Evolutionary conservation across 345 rosid species (phyloP).

Genomic region (Stellera chamaejasme): DNA sequence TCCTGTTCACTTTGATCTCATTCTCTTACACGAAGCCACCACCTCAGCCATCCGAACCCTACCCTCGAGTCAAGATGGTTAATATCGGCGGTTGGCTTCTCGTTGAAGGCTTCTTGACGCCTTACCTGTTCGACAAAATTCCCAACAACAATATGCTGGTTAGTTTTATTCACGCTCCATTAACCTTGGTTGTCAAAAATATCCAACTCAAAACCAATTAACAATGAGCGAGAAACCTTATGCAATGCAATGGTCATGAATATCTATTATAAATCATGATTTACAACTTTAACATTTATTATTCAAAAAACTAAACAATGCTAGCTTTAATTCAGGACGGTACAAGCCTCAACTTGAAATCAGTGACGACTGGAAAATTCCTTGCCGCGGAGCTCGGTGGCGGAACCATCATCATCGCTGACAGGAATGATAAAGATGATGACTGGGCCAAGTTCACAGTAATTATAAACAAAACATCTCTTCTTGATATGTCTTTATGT

Average conservation of each 20-base stretch:
- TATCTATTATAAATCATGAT: too few species aligned
- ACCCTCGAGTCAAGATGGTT: slow-evolving; percentile 26
- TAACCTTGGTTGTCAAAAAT: background rate
- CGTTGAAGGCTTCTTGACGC: slow-evolving; percentile 51
- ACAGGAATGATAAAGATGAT: slow-evolving; percentile 24
- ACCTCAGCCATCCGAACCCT: too few species aligned
- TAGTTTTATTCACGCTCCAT: background rate
- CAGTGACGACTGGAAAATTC: slow-evolving; percentile 36
- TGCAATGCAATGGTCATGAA: too few species aligned
- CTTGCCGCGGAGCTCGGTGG: slow-evolving; percentile 45
- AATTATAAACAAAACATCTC: too few species aligned
- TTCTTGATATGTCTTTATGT: too few species aligned
- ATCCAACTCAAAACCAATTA: too few species aligned
- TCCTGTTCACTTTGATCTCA: too few species aligned
- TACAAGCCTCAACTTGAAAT: slow-evolving; percentile 35
- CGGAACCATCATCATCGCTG: slow-evolving; percentile 37
- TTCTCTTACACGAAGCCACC: too few species aligned
- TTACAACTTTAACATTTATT: too few species aligned
- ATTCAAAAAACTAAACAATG: too few species aligned
- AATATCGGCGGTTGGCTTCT: slow-evolving; percentile 60
- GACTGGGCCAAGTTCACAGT: too few species aligned
- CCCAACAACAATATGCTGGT: slow-evolving; percentile 50
- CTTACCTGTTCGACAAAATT: slow-evolving; percentile 45
- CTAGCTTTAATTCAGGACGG: slow-evolving; percentile 28
- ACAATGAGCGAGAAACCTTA: too few species aligned